Conservation (phyloP, 306 rosid genomes). For the Castanea mollissima region DNA sequence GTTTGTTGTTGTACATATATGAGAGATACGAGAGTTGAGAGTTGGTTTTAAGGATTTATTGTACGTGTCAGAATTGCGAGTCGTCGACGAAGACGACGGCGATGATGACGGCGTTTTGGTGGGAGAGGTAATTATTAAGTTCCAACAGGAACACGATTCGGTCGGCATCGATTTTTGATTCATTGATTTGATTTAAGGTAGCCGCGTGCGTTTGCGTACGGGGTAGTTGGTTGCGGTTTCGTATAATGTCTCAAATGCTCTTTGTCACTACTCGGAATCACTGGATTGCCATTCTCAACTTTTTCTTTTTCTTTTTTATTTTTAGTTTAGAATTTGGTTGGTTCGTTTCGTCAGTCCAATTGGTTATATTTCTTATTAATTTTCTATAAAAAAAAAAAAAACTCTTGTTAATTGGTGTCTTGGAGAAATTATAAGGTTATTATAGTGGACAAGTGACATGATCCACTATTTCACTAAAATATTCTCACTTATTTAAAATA, state of each 20-base stretch:
- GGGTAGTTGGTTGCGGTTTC: neutral
- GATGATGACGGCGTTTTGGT: neutral
- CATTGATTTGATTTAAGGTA: too few relatives aligned
- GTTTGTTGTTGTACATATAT: neutral
- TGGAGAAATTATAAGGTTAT: too few relatives aligned
- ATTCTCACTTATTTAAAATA: too few relatives aligned
- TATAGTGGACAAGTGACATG: too few relatives aligned
- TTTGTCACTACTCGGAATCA: neutral
- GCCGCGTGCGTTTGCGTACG: neutral
- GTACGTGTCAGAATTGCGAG: neutral
- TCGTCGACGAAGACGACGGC: too few relatives aligned
- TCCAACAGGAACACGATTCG: neutral
- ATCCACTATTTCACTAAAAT: too few relatives aligned
- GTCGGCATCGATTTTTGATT: neutral
- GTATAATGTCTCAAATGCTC: neutral
- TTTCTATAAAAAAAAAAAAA: too few relatives aligned
- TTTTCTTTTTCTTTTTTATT: neutral
- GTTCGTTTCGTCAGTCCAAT: accelerated
- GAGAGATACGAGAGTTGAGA: neutral
- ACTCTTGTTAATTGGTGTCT: too few relatives aligned
- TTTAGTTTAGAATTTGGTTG: too few relatives aligned
- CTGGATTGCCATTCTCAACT: neutral
- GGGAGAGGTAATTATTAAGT: neutral
- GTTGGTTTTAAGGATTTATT: neutral
- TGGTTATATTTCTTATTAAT: too few relatives aligned